Percentiles rank a stretch among this genome's conserved stretches.
phyloP scores from a whole-genome alignment of 2,329 filamentous ascomycete species.

The Thelonectria blattea region DNA sequence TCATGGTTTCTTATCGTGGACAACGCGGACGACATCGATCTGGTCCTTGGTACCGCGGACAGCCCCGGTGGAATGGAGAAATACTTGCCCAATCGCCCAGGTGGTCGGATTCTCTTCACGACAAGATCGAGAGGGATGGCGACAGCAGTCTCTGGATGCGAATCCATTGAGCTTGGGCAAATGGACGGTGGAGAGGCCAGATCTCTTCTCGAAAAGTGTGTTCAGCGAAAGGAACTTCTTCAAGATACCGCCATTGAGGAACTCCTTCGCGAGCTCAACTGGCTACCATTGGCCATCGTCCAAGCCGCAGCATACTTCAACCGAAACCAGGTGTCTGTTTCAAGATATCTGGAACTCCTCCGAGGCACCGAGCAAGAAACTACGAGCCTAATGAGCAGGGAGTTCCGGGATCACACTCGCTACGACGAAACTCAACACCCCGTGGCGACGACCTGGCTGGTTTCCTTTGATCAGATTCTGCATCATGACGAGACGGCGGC shows the following conservation, averaged over 20 bases:
- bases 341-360: slow-evolving; percentile 44
- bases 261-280: slow-evolving; percentile 37
- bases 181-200: not conserved
- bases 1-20: slow-evolving; percentile 6
- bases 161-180: not conserved
- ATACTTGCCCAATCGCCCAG: not conserved
- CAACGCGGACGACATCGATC: not conserved
- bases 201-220: not conserved
- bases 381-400: slow-evolving; percentile 17
- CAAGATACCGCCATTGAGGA: not conserved
- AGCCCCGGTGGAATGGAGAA: not conserved
- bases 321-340: slow-evolving; percentile 32
- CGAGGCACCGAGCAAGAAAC: slow-evolving; percentile 40
- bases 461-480: slow-evolving; percentile 50
- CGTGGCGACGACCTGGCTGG: slow-evolving; percentile 47
- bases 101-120: slow-evolving; percentile 2
- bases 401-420: slow-evolving; percentile 44
- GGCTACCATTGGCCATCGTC: slow-evolving; percentile 47
- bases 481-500: slow-evolving; percentile 39
- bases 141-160: not conserved
- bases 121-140: not conserved
- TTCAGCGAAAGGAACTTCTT: not conserved
- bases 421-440: slow-evolving; percentile 44
- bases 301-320: slow-evolving; percentile 52
- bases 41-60: not conserved